These are phyloP conservation scores for Penstemon eatonii DNA, from an alignment of 257 asterid genomes.

Conservation along the genomic window DNA sequence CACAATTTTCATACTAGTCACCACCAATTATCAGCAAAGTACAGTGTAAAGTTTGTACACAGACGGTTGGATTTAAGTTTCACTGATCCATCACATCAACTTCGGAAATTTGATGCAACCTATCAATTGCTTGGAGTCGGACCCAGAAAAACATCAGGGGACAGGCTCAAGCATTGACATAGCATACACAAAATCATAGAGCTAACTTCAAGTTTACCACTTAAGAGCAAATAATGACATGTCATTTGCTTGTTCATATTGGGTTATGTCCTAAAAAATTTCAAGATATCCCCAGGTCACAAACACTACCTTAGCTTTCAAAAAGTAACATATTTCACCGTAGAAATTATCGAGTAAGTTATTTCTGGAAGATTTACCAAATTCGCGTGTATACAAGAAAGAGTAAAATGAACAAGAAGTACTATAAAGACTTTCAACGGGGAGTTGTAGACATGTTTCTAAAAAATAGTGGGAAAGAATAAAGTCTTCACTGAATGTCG, in stretches of 20 bases:
- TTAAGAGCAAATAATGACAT: not conserved
- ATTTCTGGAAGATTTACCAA: slow-evolving; percentile 8
- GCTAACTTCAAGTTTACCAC: not conserved
- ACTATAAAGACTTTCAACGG: not conserved
- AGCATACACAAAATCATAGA: not conserved
- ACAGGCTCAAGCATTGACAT: not conserved
- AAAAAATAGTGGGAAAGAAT: slow-evolving; percentile 6
- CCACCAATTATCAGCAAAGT: slow-evolving; percentile 10
- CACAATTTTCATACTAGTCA: not conserved
- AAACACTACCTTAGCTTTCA: not conserved
- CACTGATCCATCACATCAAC: slow-evolving; percentile 10
- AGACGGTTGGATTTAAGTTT: not conserved
- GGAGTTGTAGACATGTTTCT: not conserved
- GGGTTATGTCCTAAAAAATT: too few relatives aligned
- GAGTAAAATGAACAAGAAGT: not conserved
- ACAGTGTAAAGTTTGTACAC: not conserved
- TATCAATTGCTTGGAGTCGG: not conserved
- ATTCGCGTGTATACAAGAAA: not conserved
- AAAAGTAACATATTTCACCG: not conserved
- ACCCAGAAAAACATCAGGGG: not conserved
- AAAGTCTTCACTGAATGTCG: not conserved
- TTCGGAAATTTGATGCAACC: not conserved
- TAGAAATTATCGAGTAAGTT: not conserved
- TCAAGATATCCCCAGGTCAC: not conserved
- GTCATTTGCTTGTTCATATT: not conserved